Conservation (phyloP, 2,329 filamentous ascomycete species). For the Penicillium decumbens region DNA sequence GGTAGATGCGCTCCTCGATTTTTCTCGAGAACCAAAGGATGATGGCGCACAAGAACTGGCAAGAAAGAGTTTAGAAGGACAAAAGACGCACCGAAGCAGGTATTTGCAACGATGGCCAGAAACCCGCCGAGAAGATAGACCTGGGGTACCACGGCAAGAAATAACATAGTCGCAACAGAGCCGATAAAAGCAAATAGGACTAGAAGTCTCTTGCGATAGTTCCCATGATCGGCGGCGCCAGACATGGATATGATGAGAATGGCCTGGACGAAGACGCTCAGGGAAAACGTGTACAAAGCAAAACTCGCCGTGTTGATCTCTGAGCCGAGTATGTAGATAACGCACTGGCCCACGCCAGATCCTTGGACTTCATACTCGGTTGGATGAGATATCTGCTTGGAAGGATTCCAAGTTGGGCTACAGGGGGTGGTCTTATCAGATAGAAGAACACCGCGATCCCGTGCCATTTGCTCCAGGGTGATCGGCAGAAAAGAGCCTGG, state of each 20-base stretch:
- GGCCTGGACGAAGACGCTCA: conserved; percentile 84
- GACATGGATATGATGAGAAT: conserved; percentile 93
- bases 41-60: conserved; percentile 81
- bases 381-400: conserved; percentile 18
- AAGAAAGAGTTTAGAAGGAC: conserved; percentile 94
- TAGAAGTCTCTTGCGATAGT: conserved; percentile 81
- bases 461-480: conserved; percentile 84
- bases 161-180: conserved; percentile 78
- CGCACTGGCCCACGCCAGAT: conserved; percentile 60
- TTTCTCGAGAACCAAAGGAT: conserved; percentile 53
- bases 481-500: conserved; percentile 92
- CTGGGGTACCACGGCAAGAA: conserved; percentile 69
- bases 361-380: conserved; percentile 19
- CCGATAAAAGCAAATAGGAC: conserved; percentile 80
- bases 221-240: conserved; percentile 89
- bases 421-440: conserved; percentile 73
- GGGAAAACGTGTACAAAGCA: conserved; percentile 96
- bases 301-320: conserved; percentile 96
- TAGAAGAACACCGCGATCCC: conserved; percentile 83
- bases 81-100: conserved; percentile 90
- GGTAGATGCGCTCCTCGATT: conserved; percentile 1
- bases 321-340: conserved; percentile 73
- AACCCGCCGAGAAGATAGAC: conserved; percentile 77
- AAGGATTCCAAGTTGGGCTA: conserved; percentile 56
- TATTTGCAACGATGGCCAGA: conserved; percentile 85